phyloP scores from a whole-genome alignment of 1,284 basidiomycete genomes.

The Pterula multifida region DNA sequence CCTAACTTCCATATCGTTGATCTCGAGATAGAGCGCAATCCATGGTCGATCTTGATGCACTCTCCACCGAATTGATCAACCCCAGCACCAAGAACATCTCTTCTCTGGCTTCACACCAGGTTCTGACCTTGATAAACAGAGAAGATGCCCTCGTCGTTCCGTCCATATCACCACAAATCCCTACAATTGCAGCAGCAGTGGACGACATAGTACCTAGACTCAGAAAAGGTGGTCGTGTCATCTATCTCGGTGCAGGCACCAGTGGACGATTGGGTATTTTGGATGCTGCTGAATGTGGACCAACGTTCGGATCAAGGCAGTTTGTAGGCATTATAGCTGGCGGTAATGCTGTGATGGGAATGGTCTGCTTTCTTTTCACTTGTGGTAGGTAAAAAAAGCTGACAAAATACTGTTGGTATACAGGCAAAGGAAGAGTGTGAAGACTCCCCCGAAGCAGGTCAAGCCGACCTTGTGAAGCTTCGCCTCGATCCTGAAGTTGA shows the following conservation, averaged over 20 bases:
- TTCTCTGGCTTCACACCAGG: background rate
- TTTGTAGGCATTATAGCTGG: slow-evolving; percentile 19
- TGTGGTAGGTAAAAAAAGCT: too few species aligned
- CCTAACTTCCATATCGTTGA: too few species aligned
- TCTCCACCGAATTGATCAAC: slow-evolving; percentile 16
- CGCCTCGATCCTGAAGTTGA: slow-evolving; percentile 14
- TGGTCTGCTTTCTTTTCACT: slow-evolving; percentile 3
- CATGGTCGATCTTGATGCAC: slow-evolving; percentile 5
- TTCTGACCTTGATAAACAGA: slow-evolving; percentile 17
- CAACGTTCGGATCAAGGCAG: slow-evolving; percentile 8
- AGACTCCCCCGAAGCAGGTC: slow-evolving; percentile 8
- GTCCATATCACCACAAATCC: slow-evolving; percentile 16
- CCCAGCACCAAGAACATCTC: slow-evolving; percentile 7
- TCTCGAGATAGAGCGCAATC: too few species aligned
- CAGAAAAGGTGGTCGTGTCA: slow-evolving; percentile 16
- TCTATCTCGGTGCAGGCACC: slow-evolving; percentile 22
- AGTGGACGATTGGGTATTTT: slow-evolving; percentile 22
- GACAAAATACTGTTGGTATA: background rate
- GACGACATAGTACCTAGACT: slow-evolving; percentile 18
- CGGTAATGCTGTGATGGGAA: slow-evolving; percentile 17
- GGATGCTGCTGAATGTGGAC: slow-evolving; percentile 17
- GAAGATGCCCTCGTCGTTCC: slow-evolving; percentile 15
- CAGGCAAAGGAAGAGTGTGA: slow-evolving; percentile 17
- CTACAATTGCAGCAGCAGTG: slow-evolving; percentile 17
- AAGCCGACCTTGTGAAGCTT: slow-evolving; percentile 14